Evolutionary conservation across 768 basidiomycete genomes (phyloP), one percentile per base, ranked within the genome.

Genomic region (Guyanaporus albipodus): DNA sequence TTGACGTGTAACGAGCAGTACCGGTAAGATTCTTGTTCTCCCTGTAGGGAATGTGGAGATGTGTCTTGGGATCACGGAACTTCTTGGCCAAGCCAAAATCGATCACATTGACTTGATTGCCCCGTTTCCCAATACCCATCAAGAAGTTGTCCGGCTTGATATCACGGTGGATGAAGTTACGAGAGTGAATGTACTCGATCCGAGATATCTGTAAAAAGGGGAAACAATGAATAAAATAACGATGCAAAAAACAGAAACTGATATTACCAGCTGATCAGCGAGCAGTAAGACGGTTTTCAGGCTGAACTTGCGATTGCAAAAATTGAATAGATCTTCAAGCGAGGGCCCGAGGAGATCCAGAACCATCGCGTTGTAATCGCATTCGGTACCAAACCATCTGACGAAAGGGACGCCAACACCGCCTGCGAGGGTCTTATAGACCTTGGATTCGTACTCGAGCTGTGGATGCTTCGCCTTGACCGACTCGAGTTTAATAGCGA

Each of bases 381-480:
- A 99, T 70, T 99, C 87, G 34, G 87, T 90, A 19, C 87, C 87
- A 57, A 86, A 90, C 87, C 88, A 99, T 60, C 96, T 74, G 46
- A 99, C 96, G 57, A 99, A 99, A 8, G 96, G 96, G 10, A 99
- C 93, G 42, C 96, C 96, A 47, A 99, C 96, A 56, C 96, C 96
- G 46, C 96, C 96, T 17, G 96, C 95, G 41, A 99, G 82, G n/a
- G 91, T 92, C 83, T 97, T 98, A 73, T 86, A 87, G 38, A 90
- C 88, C 69, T 89, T 88, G 56, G 85, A 87, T 72, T 99, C 95
- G 65, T 99, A 99, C 69, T 99, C 96, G 61, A 99, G 87, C 72
- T 99, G 96, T n/a, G 96, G 96, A 59, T 99, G 96, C 70, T 99
- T 99, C 57, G 96, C 96, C 71, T 99, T 99, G 69, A 98, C 92